phyloP scores from a whole-genome alignment of 441 rosid genomes.

The Mallotus repandus region DNA sequence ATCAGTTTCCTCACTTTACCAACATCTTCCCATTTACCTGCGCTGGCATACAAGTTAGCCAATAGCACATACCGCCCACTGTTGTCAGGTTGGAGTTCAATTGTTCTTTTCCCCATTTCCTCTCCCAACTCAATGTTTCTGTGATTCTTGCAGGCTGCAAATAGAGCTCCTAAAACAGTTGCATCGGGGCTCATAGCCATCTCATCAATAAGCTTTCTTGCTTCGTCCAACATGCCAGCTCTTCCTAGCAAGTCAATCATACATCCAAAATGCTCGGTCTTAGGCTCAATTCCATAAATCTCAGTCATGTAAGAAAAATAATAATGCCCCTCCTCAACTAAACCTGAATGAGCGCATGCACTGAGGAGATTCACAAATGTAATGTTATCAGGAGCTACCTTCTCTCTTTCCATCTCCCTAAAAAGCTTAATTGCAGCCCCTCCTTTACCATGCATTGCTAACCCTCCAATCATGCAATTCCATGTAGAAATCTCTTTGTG shows the following conservation, averaged over 20 bases:
- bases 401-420: slow-evolving; percentile 31
- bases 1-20: slow-evolving; percentile 39
- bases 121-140: slow-evolving; percentile 32
- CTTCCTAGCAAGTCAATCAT: slow-evolving; percentile 41
- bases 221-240: slow-evolving; percentile 39
- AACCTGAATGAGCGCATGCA: slow-evolving; percentile 42
- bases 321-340: slow-evolving; percentile 30
- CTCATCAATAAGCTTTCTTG: slow-evolving; percentile 28
- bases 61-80: slow-evolving; percentile 32
- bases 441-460: slow-evolving; percentile 37
- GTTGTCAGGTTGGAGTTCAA: slow-evolving; percentile 34
- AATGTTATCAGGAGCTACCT: slow-evolving; percentile 31
- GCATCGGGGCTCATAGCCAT: slow-evolving; percentile 33
- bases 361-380: slow-evolving; percentile 38
- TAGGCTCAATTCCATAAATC: slow-evolving; percentile 28
- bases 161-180: slow-evolving; percentile 36
- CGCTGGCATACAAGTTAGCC: slow-evolving; percentile 37
- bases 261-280: slow-evolving; percentile 40
- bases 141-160: slow-evolving; percentile 37
- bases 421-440: slow-evolving; percentile 30
- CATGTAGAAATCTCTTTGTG: slow-evolving; percentile 32
- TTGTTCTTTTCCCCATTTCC: slow-evolving; percentile 28
- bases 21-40: slow-evolving; percentile 39
- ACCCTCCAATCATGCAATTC: slow-evolving; percentile 41
- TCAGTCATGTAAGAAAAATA: slow-evolving; percentile 32